Evolutionary conservation across 345 rosid genomes (phyloP).

Genomic region (Adansonia digitata): DNA sequence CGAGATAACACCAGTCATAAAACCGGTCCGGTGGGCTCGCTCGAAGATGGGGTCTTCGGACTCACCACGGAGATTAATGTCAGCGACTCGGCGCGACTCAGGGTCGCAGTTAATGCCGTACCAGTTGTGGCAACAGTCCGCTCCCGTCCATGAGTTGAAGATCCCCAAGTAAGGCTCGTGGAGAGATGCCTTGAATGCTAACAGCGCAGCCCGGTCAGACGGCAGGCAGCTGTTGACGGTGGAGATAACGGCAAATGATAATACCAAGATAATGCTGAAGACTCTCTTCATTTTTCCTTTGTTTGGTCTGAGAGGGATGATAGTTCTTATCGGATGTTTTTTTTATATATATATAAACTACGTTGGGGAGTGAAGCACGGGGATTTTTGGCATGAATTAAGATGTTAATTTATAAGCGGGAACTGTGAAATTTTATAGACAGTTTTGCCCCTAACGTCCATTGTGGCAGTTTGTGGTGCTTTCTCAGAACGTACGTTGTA

Average conservation of each 20-base stretch:
- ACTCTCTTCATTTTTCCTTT: conserved; percentile 6
- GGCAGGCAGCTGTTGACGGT: conserved; percentile 58
- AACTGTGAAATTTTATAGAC: conserved; percentile 20
- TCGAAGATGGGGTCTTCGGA: conserved; percentile 79
- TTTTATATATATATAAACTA: too few species aligned
- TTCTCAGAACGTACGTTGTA: background rate
- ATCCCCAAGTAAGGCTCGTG: conserved; percentile 64
- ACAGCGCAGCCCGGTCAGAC: conserved; percentile 64
- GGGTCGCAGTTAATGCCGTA: conserved; percentile 83
- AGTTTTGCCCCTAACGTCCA: conserved; percentile 28
- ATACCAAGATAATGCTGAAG: conserved; percentile 19
- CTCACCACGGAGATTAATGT: conserved; percentile 85
- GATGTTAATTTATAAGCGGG: conserved; percentile 19
- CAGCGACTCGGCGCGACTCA: conserved; percentile 62
- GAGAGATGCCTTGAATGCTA: conserved; percentile 60
- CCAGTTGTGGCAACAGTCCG: conserved; percentile 87
- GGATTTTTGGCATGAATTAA: background rate
- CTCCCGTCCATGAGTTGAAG: conserved; percentile 78
- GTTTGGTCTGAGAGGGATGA: conserved; percentile 15
- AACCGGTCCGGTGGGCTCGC: conserved; percentile 57
- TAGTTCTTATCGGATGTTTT: background rate
- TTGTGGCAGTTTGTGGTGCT: conserved; percentile 5
- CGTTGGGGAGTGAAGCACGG: background rate
- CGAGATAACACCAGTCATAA: conserved; percentile 73
- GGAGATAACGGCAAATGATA: conserved; percentile 27